Evolutionary conservation across 2,329 filamentous ascomycete genomes (phyloP).

Genomic region (Metarhizium anisopliae): DNA sequence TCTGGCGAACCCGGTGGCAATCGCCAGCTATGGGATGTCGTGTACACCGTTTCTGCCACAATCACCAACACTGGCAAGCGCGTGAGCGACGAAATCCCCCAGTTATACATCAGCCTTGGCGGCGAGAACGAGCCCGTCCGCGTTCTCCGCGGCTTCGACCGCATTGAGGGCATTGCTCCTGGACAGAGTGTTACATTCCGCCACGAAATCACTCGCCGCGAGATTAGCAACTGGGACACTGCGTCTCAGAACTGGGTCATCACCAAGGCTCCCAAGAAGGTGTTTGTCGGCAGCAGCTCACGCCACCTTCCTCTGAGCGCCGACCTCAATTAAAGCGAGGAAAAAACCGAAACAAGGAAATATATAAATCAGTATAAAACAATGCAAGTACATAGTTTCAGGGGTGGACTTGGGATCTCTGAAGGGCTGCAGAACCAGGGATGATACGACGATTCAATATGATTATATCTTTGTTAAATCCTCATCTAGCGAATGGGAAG

Average conservation of each 20-base stretch:
- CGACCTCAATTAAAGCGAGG: background rate
- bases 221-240: conserved; percentile 81
- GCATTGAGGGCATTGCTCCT: conserved; percentile 56
- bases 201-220: conserved; percentile 64
- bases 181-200: conserved; percentile 60
- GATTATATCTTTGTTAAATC: background rate
- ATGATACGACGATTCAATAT: background rate
- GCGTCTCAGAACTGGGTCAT: conserved; percentile 75
- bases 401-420: background rate
- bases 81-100: conserved; percentile 61
- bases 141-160: conserved; percentile 72
- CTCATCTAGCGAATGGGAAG: too few relatives aligned
- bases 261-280: conserved; percentile 40
- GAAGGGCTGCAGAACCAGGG: background rate
- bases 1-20: conserved; percentile 54
- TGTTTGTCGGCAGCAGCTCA: conserved; percentile 47
- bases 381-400: background rate
- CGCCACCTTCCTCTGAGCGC: conserved; percentile 39
- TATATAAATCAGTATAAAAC: background rate
- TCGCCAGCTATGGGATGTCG: conserved; percentile 54
- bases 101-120: conserved; percentile 74
- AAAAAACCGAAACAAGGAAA: background rate
- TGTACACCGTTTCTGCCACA: conserved; percentile 59
- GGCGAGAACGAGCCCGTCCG: conserved; percentile 60
- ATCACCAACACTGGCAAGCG: conserved; percentile 63